Evolutionary conservation across 495 filamentous ascomycete species (phyloP), one percentile per base, ranked within the genome.

Genomic region (Penicillium odoratum): DNA sequence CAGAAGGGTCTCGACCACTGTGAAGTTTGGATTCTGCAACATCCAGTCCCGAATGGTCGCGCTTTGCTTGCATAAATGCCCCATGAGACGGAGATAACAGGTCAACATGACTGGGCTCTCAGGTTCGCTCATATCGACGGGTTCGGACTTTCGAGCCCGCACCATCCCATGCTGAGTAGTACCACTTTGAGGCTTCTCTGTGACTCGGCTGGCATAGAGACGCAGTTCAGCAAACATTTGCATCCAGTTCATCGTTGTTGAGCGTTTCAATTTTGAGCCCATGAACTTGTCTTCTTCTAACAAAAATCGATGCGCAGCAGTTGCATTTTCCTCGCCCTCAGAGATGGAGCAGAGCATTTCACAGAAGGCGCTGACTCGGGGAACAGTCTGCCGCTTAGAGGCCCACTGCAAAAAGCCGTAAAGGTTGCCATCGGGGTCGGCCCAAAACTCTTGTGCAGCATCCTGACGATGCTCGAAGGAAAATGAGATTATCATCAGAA

Each of bases 351-450:
- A 87, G 9, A 99, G 79, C 86, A 98, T 88, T 70, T 97, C 96
- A 70, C 93, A 97, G 63, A 97, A 98, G 15, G 93, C 92, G 64
- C 91, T 92, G 52, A 92, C 92, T 31, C 95, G 84, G 16, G 94
- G 94, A 6, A 95, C 96, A 7, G 94, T 94, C 60, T 93, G 91
- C 60, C 93, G 82, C 59, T 87, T 86, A 3, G 95, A 96, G 28
- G 93, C 91, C 95, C 95, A 99, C 55, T 92, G 88, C 58, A 99
- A 78, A 66, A 99, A 99, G 5, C 94, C 94, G 60, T 88, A 87
- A 43, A 98, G 75, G 61, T 97, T 96, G 62, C 90, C 88, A 60
- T 98, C 95, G 3, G 85, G 81, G 59, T 95, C 92, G 46, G 79
- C 80, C 93, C 93, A 98, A 58, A 98, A 97, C 43, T 83, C 85